These are phyloP conservation scores for Aspergillus unguis DNA, from an alignment of 2,329 filamentous ascomycete genomes.

Conservation along the genomic window DNA sequence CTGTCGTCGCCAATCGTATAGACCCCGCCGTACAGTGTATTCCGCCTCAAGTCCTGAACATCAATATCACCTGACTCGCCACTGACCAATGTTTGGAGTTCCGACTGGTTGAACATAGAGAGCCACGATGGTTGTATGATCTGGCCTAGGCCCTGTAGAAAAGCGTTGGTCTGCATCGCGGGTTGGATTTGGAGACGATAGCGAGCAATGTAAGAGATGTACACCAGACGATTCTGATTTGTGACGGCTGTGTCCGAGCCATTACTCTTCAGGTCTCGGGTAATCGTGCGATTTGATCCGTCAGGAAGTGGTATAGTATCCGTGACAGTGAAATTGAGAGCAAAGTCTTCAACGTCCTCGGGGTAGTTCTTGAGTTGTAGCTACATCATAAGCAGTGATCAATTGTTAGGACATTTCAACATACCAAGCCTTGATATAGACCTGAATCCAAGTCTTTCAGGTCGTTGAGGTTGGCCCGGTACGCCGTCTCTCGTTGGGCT, in stretches of 20 bases:
- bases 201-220: constrained; percentile 85
- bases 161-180: constrained; percentile 76
- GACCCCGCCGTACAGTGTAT: constrained; percentile 83
- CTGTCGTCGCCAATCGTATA: constrained; percentile 88
- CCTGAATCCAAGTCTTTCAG: constrained; percentile 86
- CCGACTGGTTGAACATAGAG: constrained; percentile 96
- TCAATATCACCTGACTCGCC: constrained; percentile 85
- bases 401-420: constrained; percentile 20
- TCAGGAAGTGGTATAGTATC: constrained; percentile 60
- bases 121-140: constrained; percentile 94
- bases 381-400: constrained; percentile 20
- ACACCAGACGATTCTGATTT: constrained; percentile 88
- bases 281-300: constrained; percentile 58
- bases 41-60: constrained; percentile 74
- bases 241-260: constrained; percentile 78
- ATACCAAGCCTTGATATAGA: constrained; percentile 78
- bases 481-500: constrained; percentile 65
- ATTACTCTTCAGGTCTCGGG: constrained; percentile 70
- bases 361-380: constrained; percentile 76
- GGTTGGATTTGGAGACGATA: constrained; percentile 83
- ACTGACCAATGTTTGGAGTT: constrained; percentile 88
- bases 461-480: constrained; percentile 92
- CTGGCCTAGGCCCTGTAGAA: constrained; percentile 76
- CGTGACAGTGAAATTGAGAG: constrained; percentile 83
- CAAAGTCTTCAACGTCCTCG: constrained; percentile 75